Percentiles rank a stretch among this genome's conserved stretches.
These are phyloP conservation scores for Ophiosphaerella narmari DNA, from an alignment of 2,329 filamentous ascomycete genomes.

Conservation along the genomic window DNA sequence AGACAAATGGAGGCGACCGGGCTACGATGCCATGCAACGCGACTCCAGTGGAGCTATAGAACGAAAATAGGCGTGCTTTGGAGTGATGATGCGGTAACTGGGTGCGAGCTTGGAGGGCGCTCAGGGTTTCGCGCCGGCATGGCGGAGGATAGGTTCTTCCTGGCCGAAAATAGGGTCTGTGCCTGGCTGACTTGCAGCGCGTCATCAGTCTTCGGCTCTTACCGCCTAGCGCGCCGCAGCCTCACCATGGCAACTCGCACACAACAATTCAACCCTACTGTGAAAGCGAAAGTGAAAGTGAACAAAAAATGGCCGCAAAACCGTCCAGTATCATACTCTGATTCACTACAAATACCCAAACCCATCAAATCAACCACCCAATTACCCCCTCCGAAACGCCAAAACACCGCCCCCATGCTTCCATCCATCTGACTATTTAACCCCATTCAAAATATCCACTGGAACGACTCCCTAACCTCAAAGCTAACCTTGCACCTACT, in stretches of 20 bases:
- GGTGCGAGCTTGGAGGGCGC: slow-evolving; percentile 14
- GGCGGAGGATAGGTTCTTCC: slow-evolving; percentile 3
- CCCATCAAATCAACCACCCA: too few relatives aligned
- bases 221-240: too few relatives aligned
- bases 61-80: slow-evolving; percentile 3
- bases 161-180: slow-evolving; percentile 2
- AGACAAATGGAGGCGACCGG: slow-evolving; percentile 10
- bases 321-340: too few relatives aligned
- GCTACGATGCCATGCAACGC: slow-evolving; percentile 23
- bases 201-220: not conserved
- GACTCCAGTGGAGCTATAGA: slow-evolving; percentile 16
- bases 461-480: slow-evolving; percentile 67
- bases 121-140: slow-evolving; percentile 11
- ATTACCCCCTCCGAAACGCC: not conserved
- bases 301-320: too few relatives aligned
- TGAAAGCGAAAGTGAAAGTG: too few relatives aligned
- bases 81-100: slow-evolving; percentile 17
- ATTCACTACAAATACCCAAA: too few relatives aligned
- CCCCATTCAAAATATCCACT: slow-evolving; percentile 61
- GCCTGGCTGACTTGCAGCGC: slow-evolving; percentile 1
- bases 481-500: slow-evolving; percentile 57
- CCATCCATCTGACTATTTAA: not conserved
- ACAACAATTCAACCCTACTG: too few relatives aligned
- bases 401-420: not conserved
- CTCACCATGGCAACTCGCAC: too few relatives aligned